Evolutionary conservation across 495 filamentous ascomycete species (phyloP).

Genomic region (Rhypophila decipiens): DNA sequence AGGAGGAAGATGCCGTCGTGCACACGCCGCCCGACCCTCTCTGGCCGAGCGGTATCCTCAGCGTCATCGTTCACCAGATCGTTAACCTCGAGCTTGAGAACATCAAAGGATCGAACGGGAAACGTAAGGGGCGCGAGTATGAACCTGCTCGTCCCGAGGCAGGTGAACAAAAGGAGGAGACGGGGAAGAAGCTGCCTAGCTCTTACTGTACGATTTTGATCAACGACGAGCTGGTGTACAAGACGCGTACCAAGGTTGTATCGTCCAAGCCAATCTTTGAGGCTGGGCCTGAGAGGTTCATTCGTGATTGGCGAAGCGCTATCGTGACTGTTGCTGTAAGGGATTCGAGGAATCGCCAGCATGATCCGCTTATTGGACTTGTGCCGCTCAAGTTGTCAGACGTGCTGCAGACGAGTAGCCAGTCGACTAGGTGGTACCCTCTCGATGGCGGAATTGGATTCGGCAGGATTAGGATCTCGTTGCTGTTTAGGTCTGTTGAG

Average conservation of each 20-base stretch:
- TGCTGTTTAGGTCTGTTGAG: constrained; percentile 82
- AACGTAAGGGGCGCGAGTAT: constrained; percentile 73
- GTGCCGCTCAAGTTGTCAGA: constrained; percentile 83
- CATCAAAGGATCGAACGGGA: constrained; percentile 60
- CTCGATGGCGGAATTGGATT: constrained; percentile 65
- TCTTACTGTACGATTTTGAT: constrained; percentile 86
- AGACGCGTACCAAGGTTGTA: constrained; percentile 83
- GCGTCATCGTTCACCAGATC: constrained; percentile 85
- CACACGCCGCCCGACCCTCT: constrained; percentile 90
- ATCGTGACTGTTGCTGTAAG: constrained; percentile 83
- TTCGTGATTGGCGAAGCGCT: constrained; percentile 87
- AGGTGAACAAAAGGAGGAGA: constrained; percentile 78
- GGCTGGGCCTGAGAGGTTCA: constrained; percentile 86
- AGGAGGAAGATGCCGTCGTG: constrained; percentile 73
- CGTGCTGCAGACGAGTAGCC: constrained; percentile 75
- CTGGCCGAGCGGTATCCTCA: constrained; percentile 83
- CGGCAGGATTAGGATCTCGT: constrained; percentile 80
- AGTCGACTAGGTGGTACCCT: constrained; percentile 58
- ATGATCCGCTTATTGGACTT: constrained; percentile 90
- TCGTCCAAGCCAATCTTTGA: constrained; percentile 95
- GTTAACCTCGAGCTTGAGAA: constrained; percentile 87
- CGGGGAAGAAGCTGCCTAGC: constrained; percentile 69
- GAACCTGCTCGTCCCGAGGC: constrained; percentile 80
- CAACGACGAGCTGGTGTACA: constrained; percentile 89
- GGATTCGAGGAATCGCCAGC: constrained; percentile 80